Evolutionary conservation across 2,329 filamentous ascomycete genomes (phyloP).

Genomic region (Claviceps africana): DNA sequence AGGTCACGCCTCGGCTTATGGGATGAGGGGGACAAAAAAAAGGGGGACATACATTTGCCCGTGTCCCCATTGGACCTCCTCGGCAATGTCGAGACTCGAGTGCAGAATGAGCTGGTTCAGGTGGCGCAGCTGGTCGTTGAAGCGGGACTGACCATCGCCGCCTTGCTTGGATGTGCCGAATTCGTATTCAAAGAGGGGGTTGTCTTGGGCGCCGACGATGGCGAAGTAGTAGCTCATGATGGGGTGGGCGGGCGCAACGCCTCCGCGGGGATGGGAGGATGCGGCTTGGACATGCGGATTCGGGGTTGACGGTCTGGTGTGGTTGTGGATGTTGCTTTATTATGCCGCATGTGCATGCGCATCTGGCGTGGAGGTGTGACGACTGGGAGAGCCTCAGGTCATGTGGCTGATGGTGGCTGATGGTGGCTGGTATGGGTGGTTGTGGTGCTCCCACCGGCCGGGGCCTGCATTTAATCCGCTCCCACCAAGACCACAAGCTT

Average conservation of each 20-base stretch:
- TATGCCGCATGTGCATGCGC: too few species aligned
- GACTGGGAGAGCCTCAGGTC: too few species aligned
- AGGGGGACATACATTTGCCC: constrained; percentile 54
- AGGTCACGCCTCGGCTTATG: too few species aligned
- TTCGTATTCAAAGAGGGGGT: constrained; percentile 90
- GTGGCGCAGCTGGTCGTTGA: constrained; percentile 75
- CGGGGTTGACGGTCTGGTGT: background rate
- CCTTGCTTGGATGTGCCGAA: constrained; percentile 95
- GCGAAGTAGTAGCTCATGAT: constrained; percentile 97
- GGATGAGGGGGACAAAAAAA: background rate
- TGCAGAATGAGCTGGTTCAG: constrained; percentile 98
- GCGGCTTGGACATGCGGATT: background rate
- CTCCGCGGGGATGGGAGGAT: background rate
- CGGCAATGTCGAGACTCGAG: constrained; percentile 83
- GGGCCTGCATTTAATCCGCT: background rate
- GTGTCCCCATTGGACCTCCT: constrained; percentile 88
- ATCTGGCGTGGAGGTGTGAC: background rate
- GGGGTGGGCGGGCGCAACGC: constrained; percentile 3
- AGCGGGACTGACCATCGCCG: constrained; percentile 82
- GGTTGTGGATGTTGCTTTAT: background rate
- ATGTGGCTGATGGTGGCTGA: too few species aligned
- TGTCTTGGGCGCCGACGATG: constrained; percentile 90
- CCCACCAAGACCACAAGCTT: background rate
- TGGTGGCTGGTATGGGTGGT: background rate
- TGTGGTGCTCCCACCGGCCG: too few species aligned